phyloP scores from a whole-genome alignment of 495 filamentous ascomycete genomes.

The Lophiotrema nucula region DNA sequence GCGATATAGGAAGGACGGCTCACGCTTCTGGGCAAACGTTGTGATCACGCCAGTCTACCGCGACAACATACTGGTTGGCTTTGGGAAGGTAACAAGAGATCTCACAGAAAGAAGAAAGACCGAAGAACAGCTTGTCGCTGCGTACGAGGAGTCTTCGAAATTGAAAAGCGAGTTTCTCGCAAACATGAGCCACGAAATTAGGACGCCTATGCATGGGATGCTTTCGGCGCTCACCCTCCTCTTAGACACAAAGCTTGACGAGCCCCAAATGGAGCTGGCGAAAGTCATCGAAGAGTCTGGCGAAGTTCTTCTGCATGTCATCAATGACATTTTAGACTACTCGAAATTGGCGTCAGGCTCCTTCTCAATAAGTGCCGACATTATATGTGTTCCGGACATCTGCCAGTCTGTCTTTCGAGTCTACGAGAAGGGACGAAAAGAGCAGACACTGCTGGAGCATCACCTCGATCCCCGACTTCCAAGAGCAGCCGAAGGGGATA shows the following conservation, averaged over 20 bases:
- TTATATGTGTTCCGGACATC: constrained; percentile 47
- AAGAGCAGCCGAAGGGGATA: constrained; percentile 46
- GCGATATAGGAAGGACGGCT: constrained; percentile 63
- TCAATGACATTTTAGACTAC: constrained; percentile 56
- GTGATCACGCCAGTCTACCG: constrained; percentile 62
- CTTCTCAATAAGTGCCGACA: constrained; percentile 48
- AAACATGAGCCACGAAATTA: constrained; percentile 57
- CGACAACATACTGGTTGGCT: constrained; percentile 58
- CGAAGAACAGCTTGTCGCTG: constrained; percentile 57
- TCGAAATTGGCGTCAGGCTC: constrained; percentile 49
- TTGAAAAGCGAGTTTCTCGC: constrained; percentile 68
- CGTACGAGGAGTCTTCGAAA: constrained; percentile 64
- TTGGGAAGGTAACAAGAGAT: constrained; percentile 65
- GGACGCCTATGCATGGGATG: constrained; percentile 56
- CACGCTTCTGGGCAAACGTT: constrained; percentile 65
- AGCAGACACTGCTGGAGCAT: constrained; percentile 41
- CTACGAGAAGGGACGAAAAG: constrained; percentile 46
- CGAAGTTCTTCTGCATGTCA: constrained; percentile 49
- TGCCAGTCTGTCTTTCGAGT: constrained; percentile 55
- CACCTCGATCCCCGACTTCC: constrained; percentile 46
- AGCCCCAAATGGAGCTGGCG: constrained; percentile 47
- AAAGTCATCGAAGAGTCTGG: constrained; percentile 52
- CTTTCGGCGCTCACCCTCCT: constrained; percentile 49
- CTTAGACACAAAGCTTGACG: constrained; percentile 43
- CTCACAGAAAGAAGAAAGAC: constrained; percentile 61